Percentiles rank a stretch among this genome's conserved stretches.
These are phyloP conservation scores for Babesia ovata DNA, from an alignment of 169 alveolate genomes.

Conservation along the genomic window DNA sequence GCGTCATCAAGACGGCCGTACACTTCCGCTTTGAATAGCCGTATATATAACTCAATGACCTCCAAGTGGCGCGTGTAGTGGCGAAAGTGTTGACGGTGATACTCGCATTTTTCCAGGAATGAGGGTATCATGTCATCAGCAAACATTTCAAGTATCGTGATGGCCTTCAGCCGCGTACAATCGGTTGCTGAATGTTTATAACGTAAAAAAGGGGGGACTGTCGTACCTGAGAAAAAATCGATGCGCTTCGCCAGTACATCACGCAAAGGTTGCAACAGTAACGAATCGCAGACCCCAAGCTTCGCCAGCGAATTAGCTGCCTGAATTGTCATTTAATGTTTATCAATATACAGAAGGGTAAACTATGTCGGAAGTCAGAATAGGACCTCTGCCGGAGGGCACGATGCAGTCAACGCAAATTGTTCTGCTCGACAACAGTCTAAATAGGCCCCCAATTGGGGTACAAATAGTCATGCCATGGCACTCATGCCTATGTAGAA, in stretches of 20 bases:
- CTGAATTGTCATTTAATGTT: constrained; percentile 6
- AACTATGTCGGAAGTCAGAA: background rate
- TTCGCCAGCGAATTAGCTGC: constrained; percentile 74
- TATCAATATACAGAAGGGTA: background rate
- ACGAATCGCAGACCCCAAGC: constrained; percentile 67
- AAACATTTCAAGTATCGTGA: constrained; percentile 71
- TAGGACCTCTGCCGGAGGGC: background rate
- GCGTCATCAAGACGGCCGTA: constrained; percentile 38
- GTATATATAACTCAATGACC: constrained; percentile 66
- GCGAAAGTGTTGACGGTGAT: constrained; percentile 65
- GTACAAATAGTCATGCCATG: background rate
- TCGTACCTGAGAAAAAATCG: constrained; percentile 60
- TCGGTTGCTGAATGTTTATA: constrained; percentile 40
- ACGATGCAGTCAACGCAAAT: too few relatives aligned
- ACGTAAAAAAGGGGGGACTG: constrained; percentile 10
- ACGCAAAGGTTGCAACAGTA: constrained; percentile 70
- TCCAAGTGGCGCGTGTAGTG: constrained; percentile 72
- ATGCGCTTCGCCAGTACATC: constrained; percentile 67
- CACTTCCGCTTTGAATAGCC: constrained; percentile 40
- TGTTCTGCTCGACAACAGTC: background rate
- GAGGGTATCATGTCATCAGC: constrained; percentile 71
- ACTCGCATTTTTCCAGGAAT: constrained; percentile 69
- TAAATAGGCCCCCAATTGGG: background rate
- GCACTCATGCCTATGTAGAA: background rate
- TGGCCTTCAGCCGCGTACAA: constrained; percentile 59